phyloP scores from a whole-genome alignment of 75 land plant genomes.

The Cunninghamia lanceolata region DNA sequence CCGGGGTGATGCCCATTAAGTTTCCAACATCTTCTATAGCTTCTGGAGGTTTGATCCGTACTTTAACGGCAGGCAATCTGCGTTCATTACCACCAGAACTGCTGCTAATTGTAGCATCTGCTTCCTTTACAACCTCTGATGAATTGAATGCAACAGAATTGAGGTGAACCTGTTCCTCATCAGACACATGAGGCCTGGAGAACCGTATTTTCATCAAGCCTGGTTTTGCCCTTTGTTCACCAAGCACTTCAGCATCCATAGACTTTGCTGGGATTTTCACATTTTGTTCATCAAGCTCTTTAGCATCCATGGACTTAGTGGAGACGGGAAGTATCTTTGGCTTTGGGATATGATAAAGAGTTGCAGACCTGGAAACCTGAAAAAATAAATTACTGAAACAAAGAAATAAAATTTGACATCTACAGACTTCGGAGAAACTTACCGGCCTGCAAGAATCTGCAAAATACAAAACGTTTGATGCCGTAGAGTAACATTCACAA shows the following conservation, averaged over 20 bases:
- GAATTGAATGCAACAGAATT: not conserved
- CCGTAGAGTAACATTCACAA: conserved; percentile 68
- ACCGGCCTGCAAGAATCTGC: conserved; percentile 82
- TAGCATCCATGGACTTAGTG: not conserved
- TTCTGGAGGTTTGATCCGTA: conserved; percentile 46
- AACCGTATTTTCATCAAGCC: conserved; percentile 3
- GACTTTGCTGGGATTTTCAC: not conserved
- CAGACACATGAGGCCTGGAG: conserved; percentile 2
- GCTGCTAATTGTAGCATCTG: conserved; percentile 9
- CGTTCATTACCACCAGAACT: conserved; percentile 21
- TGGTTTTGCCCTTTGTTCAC: conserved; percentile 10
- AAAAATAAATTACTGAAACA: not conserved
- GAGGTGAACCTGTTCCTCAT: conserved; percentile 5
- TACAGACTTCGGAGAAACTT: conserved; percentile 5
- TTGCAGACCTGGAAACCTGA: conserved; percentile 51
- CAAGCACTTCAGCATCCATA: not conserved
- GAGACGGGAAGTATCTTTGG: conserved; percentile 6
- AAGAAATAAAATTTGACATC: not conserved
- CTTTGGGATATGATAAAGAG: conserved; percentile 60
- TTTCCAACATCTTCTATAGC: conserved; percentile 39
- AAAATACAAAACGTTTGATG: conserved; percentile 81
- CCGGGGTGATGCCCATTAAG: conserved; percentile 15
- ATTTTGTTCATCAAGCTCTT: conserved; percentile 10
- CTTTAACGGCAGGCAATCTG: conserved; percentile 33
- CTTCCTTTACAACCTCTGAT: conserved; percentile 21